These are phyloP conservation scores for Xanthoconium separans DNA, from an alignment of 1,284 basidiomycete species.

Conservation along the genomic window DNA sequence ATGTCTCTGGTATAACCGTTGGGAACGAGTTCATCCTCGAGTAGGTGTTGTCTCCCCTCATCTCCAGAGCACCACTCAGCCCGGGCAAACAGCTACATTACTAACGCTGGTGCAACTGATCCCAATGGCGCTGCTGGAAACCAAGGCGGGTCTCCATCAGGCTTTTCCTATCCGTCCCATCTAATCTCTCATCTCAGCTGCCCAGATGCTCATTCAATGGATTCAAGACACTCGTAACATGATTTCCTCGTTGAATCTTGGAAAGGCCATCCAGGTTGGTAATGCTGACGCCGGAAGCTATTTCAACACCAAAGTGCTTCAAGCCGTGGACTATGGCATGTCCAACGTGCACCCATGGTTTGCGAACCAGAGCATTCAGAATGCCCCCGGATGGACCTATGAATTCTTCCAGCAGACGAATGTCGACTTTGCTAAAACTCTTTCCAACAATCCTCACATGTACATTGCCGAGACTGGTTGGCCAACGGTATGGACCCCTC, in stretches of 20 bases:
- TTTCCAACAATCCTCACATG: slow-evolving; percentile 36
- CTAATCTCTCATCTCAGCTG: slow-evolving; percentile 23
- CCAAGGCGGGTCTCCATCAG: slow-evolving; percentile 40
- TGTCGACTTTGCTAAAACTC: slow-evolving; percentile 20
- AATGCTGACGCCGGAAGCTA: slow-evolving; percentile 89
- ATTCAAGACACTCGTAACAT: slow-evolving; percentile 65
- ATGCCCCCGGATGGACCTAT: slow-evolving; percentile 46
- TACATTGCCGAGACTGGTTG: slow-evolving; percentile 67
- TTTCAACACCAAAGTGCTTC: slow-evolving; percentile 73
- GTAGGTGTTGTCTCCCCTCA: slow-evolving; percentile 38
- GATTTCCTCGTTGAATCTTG: slow-evolving; percentile 53
- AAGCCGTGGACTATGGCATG: slow-evolving; percentile 73
- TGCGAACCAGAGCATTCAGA: slow-evolving; percentile 65
- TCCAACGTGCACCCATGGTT: slow-evolving; percentile 88
- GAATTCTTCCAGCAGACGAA: slow-evolving; percentile 34
- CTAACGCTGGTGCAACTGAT: slow-evolving; percentile 36
- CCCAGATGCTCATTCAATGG: slow-evolving; percentile 54
- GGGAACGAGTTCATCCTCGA: slow-evolving; percentile 85
- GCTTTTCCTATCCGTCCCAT: background rate
- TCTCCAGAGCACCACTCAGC: background rate
- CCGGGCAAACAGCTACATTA: slow-evolving; percentile 50
- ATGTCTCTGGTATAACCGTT: slow-evolving; percentile 80
- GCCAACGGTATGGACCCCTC: slow-evolving; percentile 63
- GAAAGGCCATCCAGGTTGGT: slow-evolving; percentile 70
- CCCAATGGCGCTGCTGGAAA: slow-evolving; percentile 59